Evolutionary conservation across 1,284 basidiomycete genomes (phyloP).

Genomic region (Coriolopsis trogii): DNA sequence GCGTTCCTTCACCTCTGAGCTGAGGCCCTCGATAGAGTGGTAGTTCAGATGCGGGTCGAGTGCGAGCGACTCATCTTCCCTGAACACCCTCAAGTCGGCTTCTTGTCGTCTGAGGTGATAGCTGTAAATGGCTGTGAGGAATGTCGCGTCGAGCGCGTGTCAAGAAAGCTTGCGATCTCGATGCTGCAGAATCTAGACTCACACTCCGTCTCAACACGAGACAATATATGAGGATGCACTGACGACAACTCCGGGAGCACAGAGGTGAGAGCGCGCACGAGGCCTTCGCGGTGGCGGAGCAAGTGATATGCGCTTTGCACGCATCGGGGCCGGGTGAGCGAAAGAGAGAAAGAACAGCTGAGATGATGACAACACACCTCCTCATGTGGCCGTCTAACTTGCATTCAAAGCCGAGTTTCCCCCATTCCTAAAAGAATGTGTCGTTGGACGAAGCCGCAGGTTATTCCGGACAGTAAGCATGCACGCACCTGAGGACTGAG

Average conservation of each 20-base stretch:
- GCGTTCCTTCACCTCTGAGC: constrained; percentile 75
- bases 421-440: constrained; percentile 54
- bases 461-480: background rate
- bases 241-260: constrained; percentile 59
- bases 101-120: constrained; percentile 69
- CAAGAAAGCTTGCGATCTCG: too few relatives aligned
- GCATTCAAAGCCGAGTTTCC: constrained; percentile 53
- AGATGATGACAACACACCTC: constrained; percentile 50
- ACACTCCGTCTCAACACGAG: constrained; percentile 77
- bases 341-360: background rate
- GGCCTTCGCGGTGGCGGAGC: constrained; percentile 66
- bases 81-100: constrained; percentile 77
- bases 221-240: constrained; percentile 55
- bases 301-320: constrained; percentile 74
- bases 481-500: constrained; percentile 64
- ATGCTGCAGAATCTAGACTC: too few relatives aligned
- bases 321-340: background rate
- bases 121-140: constrained; percentile 56
- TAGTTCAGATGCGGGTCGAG: constrained; percentile 79
- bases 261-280: constrained; percentile 45
- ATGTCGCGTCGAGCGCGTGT: background rate
- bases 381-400: constrained; percentile 61
- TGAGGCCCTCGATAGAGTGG: constrained; percentile 64
- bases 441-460: background rate
- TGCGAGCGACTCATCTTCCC: constrained; percentile 73